Evolutionary conservation across 139 green algal genomes (phyloP).

Genomic region (Volvox africanus): DNA sequence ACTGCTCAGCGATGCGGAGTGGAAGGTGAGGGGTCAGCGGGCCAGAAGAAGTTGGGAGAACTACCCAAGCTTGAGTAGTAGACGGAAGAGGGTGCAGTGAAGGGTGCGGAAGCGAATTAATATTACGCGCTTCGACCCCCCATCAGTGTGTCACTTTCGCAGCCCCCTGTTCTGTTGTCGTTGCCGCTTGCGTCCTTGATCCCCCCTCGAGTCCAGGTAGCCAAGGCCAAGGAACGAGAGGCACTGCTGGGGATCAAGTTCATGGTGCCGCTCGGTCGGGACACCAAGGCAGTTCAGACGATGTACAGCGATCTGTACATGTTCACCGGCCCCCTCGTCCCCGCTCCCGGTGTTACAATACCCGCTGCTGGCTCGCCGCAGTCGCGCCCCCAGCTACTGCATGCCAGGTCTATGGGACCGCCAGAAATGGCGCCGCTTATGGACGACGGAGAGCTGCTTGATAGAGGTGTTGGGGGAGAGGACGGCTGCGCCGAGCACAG

Average conservation of each 20-base stretch:
- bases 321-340: not conserved
- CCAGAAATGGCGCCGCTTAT: not conserved
- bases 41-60: not conserved
- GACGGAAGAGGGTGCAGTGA: not conserved
- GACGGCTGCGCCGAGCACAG: not conserved
- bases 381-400: not conserved
- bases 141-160: no score
- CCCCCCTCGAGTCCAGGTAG: not conserved
- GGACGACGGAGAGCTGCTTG: not conserved
- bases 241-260: constrained; percentile 7
- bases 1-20: constrained; percentile 42
- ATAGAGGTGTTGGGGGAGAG: not conserved
- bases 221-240: constrained; percentile 45
- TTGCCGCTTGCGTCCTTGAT: no score
- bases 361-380: not conserved
- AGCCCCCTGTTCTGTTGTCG: no score
- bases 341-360: not conserved
- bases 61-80: not conserved
- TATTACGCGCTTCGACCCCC: not conserved
- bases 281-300: not conserved
- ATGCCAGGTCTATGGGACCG: not conserved
- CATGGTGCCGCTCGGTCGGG: constrained; percentile 39
- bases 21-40: constrained; percentile 12
- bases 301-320: constrained; percentile 21
- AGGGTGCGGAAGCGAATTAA: no score